A percentile compares a stretch with the other conserved stretches of the same genome.
Evolutionary conservation across 805 yeast species (phyloP).

Genomic region (Candida maris): DNA sequence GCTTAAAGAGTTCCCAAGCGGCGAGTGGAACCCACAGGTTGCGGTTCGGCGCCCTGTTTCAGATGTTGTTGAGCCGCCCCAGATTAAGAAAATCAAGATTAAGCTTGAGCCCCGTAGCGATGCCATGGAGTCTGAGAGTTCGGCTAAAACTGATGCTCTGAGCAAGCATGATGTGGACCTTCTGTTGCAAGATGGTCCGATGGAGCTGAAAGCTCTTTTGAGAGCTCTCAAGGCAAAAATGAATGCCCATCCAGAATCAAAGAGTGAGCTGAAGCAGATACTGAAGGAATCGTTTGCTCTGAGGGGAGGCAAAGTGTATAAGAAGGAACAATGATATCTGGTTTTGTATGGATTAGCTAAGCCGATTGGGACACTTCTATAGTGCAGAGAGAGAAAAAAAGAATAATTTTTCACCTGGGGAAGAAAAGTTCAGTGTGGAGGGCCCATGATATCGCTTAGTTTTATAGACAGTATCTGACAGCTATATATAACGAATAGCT

Average conservation of each 20-base stretch:
- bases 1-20: slow-evolving; percentile 64
- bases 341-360: neutral
- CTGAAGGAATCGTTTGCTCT: slow-evolving; percentile 28
- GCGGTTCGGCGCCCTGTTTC: slow-evolving; percentile 28
- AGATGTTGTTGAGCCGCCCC: slow-evolving; percentile 16
- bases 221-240: slow-evolving; percentile 59
- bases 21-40: slow-evolving; percentile 77
- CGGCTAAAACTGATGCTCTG: slow-evolving; percentile 26
- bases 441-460: neutral
- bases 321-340: slow-evolving; percentile 12
- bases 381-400: neutral
- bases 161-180: slow-evolving; percentile 70
- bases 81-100: slow-evolving; percentile 30
- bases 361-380: no score
- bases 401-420: no score
- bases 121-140: neutral
- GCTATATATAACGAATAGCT: no score
- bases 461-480: no score
- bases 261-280: slow-evolving; percentile 47
- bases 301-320: slow-evolving; percentile 31
- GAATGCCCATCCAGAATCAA: slow-evolving; percentile 60
- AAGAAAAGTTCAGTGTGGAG: neutral
- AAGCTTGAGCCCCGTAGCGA: slow-evolving; percentile 21
- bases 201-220: slow-evolving; percentile 53
- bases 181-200: slow-evolving; percentile 54